A percentile compares a stretch with the other conserved stretches of the same genome.
Evolutionary conservation across 2,329 filamentous ascomycete genomes (phyloP).

Genomic region (Paraphaeosphaeria minitans): DNA sequence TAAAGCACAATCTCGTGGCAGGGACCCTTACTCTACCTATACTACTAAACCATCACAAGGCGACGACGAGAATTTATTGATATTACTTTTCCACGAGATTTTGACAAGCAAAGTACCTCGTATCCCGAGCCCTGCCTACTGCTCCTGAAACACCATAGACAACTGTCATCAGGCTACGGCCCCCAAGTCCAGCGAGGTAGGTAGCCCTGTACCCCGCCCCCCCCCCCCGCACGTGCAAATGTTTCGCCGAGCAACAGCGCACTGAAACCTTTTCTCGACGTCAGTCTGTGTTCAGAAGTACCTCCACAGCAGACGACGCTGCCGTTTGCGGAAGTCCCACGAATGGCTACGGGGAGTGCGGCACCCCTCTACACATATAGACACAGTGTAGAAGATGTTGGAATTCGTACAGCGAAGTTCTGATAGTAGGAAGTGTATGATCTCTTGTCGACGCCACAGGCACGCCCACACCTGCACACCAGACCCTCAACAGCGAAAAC

Average conservation of each 20-base stretch:
- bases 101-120: too few species aligned
- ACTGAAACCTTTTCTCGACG: neutral
- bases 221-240: neutral
- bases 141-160: neutral
- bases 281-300: neutral
- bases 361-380: neutral
- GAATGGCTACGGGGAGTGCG: neutral
- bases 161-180: neutral
- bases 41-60: too few species aligned
- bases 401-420: too few species aligned
- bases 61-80: too few species aligned
- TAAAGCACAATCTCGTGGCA: neutral
- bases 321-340: neutral
- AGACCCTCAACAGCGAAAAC: too few species aligned
- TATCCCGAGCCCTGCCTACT: neutral
- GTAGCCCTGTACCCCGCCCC: neutral
- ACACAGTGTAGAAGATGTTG: neutral
- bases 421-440: too few species aligned
- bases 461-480: too few species aligned
- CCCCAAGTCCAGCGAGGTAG: neutral
- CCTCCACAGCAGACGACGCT: neutral
- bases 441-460: too few species aligned
- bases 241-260: neutral
- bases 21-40: too few species aligned
- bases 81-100: too few species aligned